Evolutionary conservation across 2,329 filamentous ascomycete species (phyloP).

Genomic region (Trichoderma sp.): DNA sequence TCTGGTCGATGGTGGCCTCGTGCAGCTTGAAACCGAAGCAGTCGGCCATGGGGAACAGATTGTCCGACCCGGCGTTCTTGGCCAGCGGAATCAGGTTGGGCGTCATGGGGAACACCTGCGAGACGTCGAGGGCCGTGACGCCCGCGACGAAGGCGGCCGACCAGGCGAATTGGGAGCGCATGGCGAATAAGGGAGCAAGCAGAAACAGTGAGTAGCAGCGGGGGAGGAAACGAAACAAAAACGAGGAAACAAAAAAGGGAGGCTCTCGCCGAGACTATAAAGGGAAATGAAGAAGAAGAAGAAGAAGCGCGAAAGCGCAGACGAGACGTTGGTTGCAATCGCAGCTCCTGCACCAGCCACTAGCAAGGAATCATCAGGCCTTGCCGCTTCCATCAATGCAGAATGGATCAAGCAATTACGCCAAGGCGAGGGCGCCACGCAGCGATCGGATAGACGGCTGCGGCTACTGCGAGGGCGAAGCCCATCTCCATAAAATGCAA

Average conservation of each 20-base stretch:
- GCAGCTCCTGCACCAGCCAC: neutral
- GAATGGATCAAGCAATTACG: neutral
- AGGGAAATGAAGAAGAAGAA: neutral
- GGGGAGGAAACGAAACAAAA: too few species aligned
- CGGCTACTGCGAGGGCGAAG: neutral
- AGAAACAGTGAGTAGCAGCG: neutral
- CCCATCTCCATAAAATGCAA: neutral
- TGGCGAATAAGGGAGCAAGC: conserved; percentile 21
- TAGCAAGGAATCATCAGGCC: neutral
- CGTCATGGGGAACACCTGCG: conserved; percentile 25
- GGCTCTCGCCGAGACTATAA: conserved; percentile 3
- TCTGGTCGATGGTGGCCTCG: conserved; percentile 68
- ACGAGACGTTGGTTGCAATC: neutral
- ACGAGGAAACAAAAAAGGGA: neutral
- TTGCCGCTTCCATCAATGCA: neutral
- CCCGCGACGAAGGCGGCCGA: conserved; percentile 31
- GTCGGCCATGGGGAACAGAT: conserved; percentile 61
- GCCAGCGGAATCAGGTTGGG: conserved; percentile 40
- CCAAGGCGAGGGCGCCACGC: neutral
- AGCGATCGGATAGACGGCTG: conserved; percentile 22
- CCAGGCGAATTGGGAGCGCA: conserved; percentile 31
- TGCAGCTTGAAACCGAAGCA: conserved; percentile 65
- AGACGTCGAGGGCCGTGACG: conserved; percentile 11
- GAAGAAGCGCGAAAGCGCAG: neutral
- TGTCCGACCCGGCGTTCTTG: conserved; percentile 40